These are phyloP conservation scores for Porodaedalea pini DNA, from an alignment of 1,284 basidiomycete genomes.

Conservation along the genomic window DNA sequence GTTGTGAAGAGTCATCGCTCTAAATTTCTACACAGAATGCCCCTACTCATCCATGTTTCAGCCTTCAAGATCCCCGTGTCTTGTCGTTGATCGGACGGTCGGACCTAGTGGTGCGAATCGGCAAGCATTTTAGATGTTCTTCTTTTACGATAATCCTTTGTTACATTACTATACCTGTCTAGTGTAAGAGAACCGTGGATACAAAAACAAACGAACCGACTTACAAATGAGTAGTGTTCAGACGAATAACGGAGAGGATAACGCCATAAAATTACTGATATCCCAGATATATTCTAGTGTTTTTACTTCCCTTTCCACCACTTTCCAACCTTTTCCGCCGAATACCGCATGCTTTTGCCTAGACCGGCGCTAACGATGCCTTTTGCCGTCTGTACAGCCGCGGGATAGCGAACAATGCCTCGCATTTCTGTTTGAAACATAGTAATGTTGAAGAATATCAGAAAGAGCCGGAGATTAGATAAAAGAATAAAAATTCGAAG, in stretches of 20 bases:
- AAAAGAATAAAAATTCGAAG: background rate
- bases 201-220: background rate
- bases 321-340: conserved; percentile 74
- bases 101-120: too few relatives aligned
- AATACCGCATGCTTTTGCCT: conserved; percentile 76
- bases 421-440: conserved; percentile 66
- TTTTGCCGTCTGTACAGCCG: conserved; percentile 82
- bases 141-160: background rate
- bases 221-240: background rate
- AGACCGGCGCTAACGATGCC: conserved; percentile 83
- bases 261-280: background rate
- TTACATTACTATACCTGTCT: background rate
- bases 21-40: too few relatives aligned
- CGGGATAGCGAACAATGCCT: conserved; percentile 77
- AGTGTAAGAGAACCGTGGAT: background rate
- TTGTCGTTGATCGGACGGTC: background rate
- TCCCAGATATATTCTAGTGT: background rate
- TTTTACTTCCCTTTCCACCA: conserved; percentile 59
- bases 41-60: too few relatives aligned
- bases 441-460: conserved; percentile 12
- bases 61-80: background rate
- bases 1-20: too few relatives aligned
- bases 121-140: too few relatives aligned
- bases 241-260: background rate
- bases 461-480: background rate